Base-by-base conservation (phyloP, 202 grass and related monocot species). In the Zizania palustris region DNA sequence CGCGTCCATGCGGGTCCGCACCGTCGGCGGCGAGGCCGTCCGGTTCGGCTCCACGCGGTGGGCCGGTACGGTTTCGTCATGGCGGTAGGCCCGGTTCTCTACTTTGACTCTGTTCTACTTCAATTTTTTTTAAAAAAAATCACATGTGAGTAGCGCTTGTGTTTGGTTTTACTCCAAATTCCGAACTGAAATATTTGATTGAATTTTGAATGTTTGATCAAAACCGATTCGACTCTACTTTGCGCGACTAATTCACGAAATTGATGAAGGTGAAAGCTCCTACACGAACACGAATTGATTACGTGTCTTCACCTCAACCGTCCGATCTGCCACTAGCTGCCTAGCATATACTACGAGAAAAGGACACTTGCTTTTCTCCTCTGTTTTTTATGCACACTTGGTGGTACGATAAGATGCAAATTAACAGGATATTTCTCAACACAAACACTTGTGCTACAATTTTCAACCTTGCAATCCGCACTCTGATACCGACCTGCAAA, bases 1-100 rank as follows among this genome's bases (percentile, higher is more conserved):
- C 28, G 28, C 28, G 28, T 28, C 28, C 28, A 1, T 28, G 28
- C 28, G 28, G 1, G 28, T 28, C 28, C 28, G 19, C 9, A 13
- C 34, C 54, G 61, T 9, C 0, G 15, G n/a, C 6, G 64, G 18
- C 56, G 45, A 51, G 3, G 68, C 37, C 37, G 35, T 87, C 58
- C 71, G 83, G 38, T 89, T 91, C 68, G 81, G 88, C 3, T 97
- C 93, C 3, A 85, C 64, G 0, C 77, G 90, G 82, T 93, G 90
- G 90, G 14, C 45, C 7, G 57, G 63, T 74, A 22, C 56, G 0
- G 40, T 66, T 45, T 56, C 78, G 9, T 21, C 78, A 3, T 86
- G 65, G 73, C 41, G 64, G 0, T 71, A 65, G 19, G 6, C 11
- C 38, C 51, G 28, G 16, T 15, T 11, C 59, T 46, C 65, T 39